A percentile compares a stretch with the other conserved stretches of the same genome.
Evolutionary conservation across 2,329 filamentous ascomycete genomes (phyloP).

Genomic region (Colletotrichum agaves): DNA sequence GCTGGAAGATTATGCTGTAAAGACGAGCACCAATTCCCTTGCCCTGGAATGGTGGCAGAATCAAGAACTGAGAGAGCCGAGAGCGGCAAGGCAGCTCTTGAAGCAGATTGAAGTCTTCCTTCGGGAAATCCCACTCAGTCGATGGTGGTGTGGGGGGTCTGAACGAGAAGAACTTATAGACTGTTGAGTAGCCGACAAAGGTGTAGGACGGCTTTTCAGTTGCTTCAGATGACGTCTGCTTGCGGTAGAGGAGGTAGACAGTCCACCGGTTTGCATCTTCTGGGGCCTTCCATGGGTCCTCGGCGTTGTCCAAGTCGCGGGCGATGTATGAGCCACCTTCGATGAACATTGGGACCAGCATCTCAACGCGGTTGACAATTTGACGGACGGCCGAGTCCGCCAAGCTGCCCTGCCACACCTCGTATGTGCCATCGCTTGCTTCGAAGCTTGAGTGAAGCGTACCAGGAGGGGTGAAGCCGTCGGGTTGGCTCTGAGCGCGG

Average conservation of each 20-base stretch:
- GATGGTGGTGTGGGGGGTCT: constrained; percentile 58
- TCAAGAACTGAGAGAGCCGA: constrained; percentile 91
- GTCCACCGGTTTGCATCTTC: constrained; percentile 84
- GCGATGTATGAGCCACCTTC: constrained; percentile 87
- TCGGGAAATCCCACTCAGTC: constrained; percentile 58
- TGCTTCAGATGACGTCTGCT: constrained; percentile 56
- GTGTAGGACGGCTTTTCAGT: constrained; percentile 71
- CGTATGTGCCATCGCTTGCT: constrained; percentile 72
- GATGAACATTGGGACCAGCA: constrained; percentile 87
- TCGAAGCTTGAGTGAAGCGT: constrained; percentile 73
- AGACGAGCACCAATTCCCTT: constrained; percentile 82
- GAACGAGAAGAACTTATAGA: constrained; percentile 85
- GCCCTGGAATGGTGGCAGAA: constrained; percentile 87
- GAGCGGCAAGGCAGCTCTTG: constrained; percentile 78
- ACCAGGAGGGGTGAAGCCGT: constrained; percentile 78
- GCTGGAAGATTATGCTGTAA: constrained; percentile 81
- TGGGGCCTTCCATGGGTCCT: constrained; percentile 41
- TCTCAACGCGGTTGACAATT: constrained; percentile 83
- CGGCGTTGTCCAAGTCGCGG: constrained; percentile 53
- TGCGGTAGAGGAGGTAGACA: constrained; percentile 86
- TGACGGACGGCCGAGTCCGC: constrained; percentile 75
- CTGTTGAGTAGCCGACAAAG: constrained; percentile 89
- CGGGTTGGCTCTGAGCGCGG: constrained; percentile 49
- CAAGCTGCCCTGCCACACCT: constrained; percentile 86
- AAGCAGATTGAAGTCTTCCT: constrained; percentile 59